Conservation (phyloP, 805 yeast genomes). For the Teunomyces panamensis region DNA sequence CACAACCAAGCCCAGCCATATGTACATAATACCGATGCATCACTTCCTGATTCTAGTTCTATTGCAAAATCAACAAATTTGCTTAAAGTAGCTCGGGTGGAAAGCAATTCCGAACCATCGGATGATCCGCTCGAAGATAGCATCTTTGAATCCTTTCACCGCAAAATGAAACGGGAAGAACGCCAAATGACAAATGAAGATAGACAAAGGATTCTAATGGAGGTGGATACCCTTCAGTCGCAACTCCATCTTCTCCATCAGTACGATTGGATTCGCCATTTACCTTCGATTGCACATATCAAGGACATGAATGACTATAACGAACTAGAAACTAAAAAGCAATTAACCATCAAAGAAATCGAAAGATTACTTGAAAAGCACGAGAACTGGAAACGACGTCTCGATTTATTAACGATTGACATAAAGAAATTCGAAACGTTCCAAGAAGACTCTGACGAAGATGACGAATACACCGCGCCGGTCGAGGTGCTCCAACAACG, state of each 20-base stretch:
- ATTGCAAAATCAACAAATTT: constrained; percentile 9
- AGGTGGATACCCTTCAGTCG: constrained; percentile 53
- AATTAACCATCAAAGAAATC: constrained; percentile 50
- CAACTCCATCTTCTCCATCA: constrained; percentile 38
- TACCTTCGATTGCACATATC: constrained; percentile 49
- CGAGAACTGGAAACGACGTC: constrained; percentile 37
- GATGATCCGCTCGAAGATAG: constrained; percentile 45
- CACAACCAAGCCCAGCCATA: constrained; percentile 10
- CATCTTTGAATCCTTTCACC: constrained; percentile 47
- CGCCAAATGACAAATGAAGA: constrained; percentile 56
- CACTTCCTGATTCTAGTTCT: constrained; percentile 5
- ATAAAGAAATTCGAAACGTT: constrained; percentile 15
- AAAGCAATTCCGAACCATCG: neutral
- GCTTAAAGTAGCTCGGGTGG: neutral
- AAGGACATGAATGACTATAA: constrained; percentile 43
- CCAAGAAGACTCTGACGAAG: constrained; percentile 14
- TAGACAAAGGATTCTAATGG: constrained; percentile 48
- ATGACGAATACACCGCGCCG: constrained; percentile 25
- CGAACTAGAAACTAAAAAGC: constrained; percentile 53
- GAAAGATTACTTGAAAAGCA: constrained; percentile 34
- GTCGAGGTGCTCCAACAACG: constrained; percentile 19
- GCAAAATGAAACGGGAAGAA: constrained; percentile 63
- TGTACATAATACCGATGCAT: constrained; percentile 12
- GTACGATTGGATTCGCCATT: constrained; percentile 46
- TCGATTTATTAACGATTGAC: constrained; percentile 22